Percentiles rank a stretch among this genome's conserved stretches.
phyloP scores from a whole-genome alignment of 768 basidiomycete species.

The Kwoniella newhampshirensis region DNA sequence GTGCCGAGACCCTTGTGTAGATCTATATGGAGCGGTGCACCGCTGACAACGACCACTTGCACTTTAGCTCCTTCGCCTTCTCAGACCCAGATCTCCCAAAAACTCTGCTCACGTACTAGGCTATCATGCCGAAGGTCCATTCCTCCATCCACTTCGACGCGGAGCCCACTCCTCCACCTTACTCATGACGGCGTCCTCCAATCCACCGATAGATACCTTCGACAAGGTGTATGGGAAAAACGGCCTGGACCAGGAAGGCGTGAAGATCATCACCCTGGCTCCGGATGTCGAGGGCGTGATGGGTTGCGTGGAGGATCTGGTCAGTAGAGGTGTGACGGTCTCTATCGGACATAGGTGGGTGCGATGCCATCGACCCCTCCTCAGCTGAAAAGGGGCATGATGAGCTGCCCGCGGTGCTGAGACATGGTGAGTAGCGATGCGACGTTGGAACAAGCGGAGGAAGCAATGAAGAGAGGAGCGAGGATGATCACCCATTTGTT shows the following conservation, averaged over 20 bases:
- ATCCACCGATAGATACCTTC: slow-evolving; percentile 58
- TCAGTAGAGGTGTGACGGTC: slow-evolving; percentile 68
- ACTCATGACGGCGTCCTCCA: slow-evolving; percentile 21
- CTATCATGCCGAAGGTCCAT: slow-evolving; percentile 90
- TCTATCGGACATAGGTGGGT: slow-evolving; percentile 84
- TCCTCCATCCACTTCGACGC: slow-evolving; percentile 75
- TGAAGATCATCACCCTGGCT: slow-evolving; percentile 79
- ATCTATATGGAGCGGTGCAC: background rate
- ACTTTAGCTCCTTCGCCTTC: slow-evolving; percentile 62
- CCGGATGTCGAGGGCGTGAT: slow-evolving; percentile 84
- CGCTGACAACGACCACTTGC: slow-evolving; percentile 60
- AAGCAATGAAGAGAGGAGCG: slow-evolving; percentile 70
- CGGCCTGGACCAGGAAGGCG: slow-evolving; percentile 55
- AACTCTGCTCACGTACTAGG: slow-evolving; percentile 69
- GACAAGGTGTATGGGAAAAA: slow-evolving; percentile 64
- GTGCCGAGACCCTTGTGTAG: no score
- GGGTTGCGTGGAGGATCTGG: slow-evolving; percentile 64
- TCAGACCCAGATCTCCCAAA: slow-evolving; percentile 67
- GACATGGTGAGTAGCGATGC: slow-evolving; percentile 61
- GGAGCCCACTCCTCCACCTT: slow-evolving; percentile 70
- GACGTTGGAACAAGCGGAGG: slow-evolving; percentile 68
- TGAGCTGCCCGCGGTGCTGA: no score
- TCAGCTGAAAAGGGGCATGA: no score
- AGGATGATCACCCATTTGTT: slow-evolving; percentile 87
- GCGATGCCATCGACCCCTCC: no score